Evolutionary conservation across 169 alveolate species (phyloP), one percentile per base, ranked within the genome.

Genomic region (Eimeria acervulina): DNA sequence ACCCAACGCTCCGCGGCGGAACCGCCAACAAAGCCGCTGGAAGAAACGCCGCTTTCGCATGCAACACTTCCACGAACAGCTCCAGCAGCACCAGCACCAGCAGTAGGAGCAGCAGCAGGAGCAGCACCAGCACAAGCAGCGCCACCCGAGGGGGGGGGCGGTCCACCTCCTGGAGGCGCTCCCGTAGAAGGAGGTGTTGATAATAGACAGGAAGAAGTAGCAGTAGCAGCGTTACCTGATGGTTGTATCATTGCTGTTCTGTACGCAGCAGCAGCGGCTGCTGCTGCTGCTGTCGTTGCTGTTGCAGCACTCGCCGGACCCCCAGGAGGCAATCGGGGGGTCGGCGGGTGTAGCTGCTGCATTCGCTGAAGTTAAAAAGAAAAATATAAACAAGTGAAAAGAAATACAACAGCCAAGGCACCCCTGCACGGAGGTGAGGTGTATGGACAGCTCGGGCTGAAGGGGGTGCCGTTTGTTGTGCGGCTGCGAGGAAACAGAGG

Each of bases 341-440:
- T 26, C 38, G 72, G 72, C 38, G 31, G 72, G 36, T 61, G 72
- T 26, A 74, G 55, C 31, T 74, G 85, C 85, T 74, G 85, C 85
- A 74, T 74, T 19, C 15, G 21, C 2, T 19, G 8, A 1, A 33
- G 6, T 74, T 74, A 70, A 70, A 74, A 36, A 36, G 52, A 15
- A 61, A 26, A 74, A 74, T 55, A 74, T 7, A 42, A 36, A 4
- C 85, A 42, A 74, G 15, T 28, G 8, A 38, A 74, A 74, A 21
- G 55, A 42, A 74, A 59, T 10, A 26, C 52, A 42, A 13, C 55
- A 74, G 52, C 31, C 21, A 12, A 1, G 36, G 13, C 31, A 26
- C 31, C 31, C 38, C 72, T 38, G 51, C 59, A 42, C n/a, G 55
- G 85, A 7, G 47, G 52, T 74, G 85, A 33, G 59, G 55, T 74